phyloP scores from a whole-genome alignment of 2,329 filamentous ascomycete genomes.

The Botrytis byssoidea region DNA sequence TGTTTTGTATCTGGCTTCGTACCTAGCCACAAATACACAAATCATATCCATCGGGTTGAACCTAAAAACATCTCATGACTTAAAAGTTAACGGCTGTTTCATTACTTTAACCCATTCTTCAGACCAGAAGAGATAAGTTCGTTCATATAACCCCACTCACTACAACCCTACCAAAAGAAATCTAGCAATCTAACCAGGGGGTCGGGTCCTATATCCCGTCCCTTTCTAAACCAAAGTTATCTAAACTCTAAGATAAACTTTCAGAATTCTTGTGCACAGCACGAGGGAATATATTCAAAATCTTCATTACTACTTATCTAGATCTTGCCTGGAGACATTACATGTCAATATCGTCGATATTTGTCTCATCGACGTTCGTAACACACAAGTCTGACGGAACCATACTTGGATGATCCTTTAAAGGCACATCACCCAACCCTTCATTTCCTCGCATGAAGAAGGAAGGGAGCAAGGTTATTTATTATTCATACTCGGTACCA shows the following conservation, averaged over 20 bases:
- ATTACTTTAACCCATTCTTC: background rate
- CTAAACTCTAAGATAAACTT: background rate
- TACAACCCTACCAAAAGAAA: background rate
- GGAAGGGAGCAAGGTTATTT: slow-evolving; percentile 15
- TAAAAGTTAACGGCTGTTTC: background rate
- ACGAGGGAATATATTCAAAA: background rate
- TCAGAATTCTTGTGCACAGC: background rate
- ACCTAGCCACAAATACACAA: background rate
- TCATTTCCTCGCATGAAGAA: slow-evolving; percentile 17
- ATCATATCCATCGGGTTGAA: background rate
- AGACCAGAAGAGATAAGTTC: background rate
- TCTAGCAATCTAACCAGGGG: background rate
- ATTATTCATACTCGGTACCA: slow-evolving; percentile 17
- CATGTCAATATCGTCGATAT: background rate
- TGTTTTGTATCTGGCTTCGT: background rate
- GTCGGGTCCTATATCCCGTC: background rate
- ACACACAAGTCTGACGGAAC: background rate
- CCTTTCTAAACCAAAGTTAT: background rate
- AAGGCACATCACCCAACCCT: background rate
- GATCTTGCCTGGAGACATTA: background rate
- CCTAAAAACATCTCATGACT: slow-evolving; percentile 3
- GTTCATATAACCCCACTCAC: background rate
- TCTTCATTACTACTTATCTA: background rate
- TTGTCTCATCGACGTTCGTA: slow-evolving; percentile 2
- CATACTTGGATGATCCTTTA: slow-evolving; percentile 3